Percentiles rank a stretch among this genome's conserved stretches.
Conservation (phyloP, 768 basidiomycete genomes). For the Lactifluus volemus region DNA sequence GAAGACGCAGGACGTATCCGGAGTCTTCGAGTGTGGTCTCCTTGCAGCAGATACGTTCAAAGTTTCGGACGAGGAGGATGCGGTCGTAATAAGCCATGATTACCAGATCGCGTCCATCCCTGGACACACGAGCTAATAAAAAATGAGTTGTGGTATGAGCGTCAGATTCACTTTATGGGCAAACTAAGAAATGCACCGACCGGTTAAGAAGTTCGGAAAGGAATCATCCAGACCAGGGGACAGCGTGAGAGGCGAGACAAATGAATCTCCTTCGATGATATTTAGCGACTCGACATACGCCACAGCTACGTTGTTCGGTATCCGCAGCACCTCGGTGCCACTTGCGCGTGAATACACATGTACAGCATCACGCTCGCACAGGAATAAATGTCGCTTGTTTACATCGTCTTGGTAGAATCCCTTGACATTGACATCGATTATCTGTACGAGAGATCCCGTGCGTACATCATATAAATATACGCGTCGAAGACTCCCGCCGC, state of each 20-base stretch:
- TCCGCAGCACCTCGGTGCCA: constrained; percentile 36
- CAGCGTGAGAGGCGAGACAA: neutral
- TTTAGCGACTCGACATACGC: neutral
- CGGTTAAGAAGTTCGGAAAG: neutral
- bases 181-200: neutral
- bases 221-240: neutral
- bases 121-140: constrained; percentile 31
- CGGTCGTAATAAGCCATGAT: constrained; percentile 21
- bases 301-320: constrained; percentile 7
- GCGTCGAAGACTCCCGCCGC: constrained; percentile 33
- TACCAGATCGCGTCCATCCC: constrained; percentile 29
- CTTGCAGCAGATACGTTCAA: constrained; percentile 23
- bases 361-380: constrained; percentile 42
- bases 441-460: constrained; percentile 40
- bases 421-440: constrained; percentile 34
- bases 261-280: neutral
- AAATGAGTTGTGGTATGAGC: neutral
- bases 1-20: neutral
- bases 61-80: constrained; percentile 29
- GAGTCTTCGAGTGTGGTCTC: neutral
- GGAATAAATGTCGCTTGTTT: constrained; percentile 45
- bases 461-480: constrained; percentile 60
- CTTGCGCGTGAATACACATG: constrained; percentile 46
- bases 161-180: neutral
- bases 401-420: constrained; percentile 53